Evolutionary conservation across 2,329 filamentous ascomycete species (phyloP), one percentile per base, ranked within the genome.

Genomic region (Dactylellina haptotyla): DNA sequence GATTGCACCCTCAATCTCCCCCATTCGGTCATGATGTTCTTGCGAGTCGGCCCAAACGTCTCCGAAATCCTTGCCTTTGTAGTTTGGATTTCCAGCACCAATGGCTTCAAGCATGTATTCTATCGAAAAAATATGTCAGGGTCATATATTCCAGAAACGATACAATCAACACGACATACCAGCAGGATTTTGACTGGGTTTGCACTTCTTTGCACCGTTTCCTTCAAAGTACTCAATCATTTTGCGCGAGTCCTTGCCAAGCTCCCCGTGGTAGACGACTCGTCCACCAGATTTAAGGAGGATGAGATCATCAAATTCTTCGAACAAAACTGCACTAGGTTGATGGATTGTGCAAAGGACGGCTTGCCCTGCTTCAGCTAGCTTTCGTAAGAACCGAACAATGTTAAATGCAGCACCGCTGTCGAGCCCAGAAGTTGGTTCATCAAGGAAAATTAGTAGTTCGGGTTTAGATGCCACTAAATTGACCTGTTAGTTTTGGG

Each of bases 391-490:
- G 75, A 89, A 87, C 0, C 86, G 83, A 1, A 88, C 83, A 73
- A 89, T 88, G 75, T 88, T 87, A 76, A 86, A 88, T 0, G 86
- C 85, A 5, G 86, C 84, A 41, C 85, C 84, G 0, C 84, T 84
- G 75, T 88, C 86, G 9, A 88, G 83, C 6, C 86, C 86, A 2
- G 85, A 87, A 0, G 84, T 85, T 0, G 84, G 84, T 76, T 89
- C 88, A 62, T 90, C 87, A n/a, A 89, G 80, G 78, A 89, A 89
- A 77, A 89, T 84, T 3, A 89, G 81, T 3, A 89, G 81, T 32
- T 86, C 85, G 0, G 86, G 86, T 78, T 87, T 87, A 0, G 83
- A 83, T 0, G 85, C 86, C 2, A 87, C 79, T 73, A 87, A 85
- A 2, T 86, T 84, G 8, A 83, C 85, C 41, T 69, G 32, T 41